Evolutionary conservation across 1,139 yeast species (phyloP).

Genomic region (Entelexis sorbosivorans): DNA sequence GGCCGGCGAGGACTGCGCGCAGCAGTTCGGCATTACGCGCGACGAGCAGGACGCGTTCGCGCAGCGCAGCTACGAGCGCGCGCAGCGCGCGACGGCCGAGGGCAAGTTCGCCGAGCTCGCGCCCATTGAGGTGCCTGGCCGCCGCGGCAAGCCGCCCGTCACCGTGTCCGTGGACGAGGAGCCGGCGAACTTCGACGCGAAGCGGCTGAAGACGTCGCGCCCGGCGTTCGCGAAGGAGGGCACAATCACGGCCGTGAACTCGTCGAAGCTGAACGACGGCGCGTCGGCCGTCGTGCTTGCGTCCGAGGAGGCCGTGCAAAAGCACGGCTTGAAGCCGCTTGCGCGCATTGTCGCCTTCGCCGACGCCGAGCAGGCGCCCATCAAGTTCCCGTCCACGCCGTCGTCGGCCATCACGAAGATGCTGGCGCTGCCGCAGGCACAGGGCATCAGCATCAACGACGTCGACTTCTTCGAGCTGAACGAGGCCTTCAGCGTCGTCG

Average conservation of each 20-base stretch:
- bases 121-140: slow-evolving; percentile 78
- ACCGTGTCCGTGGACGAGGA: slow-evolving; percentile 62
- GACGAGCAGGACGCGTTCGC: slow-evolving; percentile 77
- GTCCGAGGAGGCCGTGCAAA: slow-evolving; percentile 68
- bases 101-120: slow-evolving; percentile 81
- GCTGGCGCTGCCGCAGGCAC: slow-evolving; percentile 69
- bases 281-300: slow-evolving; percentile 88
- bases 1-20: slow-evolving; percentile 92
- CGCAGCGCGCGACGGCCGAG: slow-evolving; percentile 61
- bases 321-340: slow-evolving; percentile 73
- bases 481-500: slow-evolving; percentile 95
- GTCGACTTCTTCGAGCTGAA: slow-evolving; percentile 81
- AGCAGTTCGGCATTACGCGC: slow-evolving; percentile 53
- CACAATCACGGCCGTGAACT: slow-evolving; percentile 93
- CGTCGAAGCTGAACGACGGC: slow-evolving; percentile 93
- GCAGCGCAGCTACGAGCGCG: slow-evolving; percentile 68
- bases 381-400: slow-evolving; percentile 92
- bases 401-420: slow-evolving; percentile 78
- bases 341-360: slow-evolving; percentile 92
- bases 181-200: slow-evolving; percentile 67
- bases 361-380: slow-evolving; percentile 91
- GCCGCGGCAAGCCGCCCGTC: slow-evolving; percentile 84
- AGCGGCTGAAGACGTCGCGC: slow-evolving; percentile 66
- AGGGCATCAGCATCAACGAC: slow-evolving; percentile 40
- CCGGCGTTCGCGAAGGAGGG: slow-evolving; percentile 89